A percentile compares a stretch with the other conserved stretches of the same genome.
phyloP scores from a whole-genome alignment of 805 yeast genomes.

The Saccharomyces eubayanus region DNA sequence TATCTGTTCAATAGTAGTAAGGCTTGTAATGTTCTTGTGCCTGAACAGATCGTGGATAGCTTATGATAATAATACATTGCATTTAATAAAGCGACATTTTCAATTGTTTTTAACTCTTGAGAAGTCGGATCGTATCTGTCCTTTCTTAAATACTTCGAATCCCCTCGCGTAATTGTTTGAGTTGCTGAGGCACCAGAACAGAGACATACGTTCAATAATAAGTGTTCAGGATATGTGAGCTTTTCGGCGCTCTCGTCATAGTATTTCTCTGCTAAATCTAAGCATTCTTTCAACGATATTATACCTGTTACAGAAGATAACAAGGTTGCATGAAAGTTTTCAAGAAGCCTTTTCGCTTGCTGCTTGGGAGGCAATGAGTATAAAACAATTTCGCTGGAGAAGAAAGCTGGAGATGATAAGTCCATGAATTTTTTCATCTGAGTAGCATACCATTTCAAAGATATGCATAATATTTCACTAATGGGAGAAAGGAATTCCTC shows the following conservation, averaged over 20 bases:
- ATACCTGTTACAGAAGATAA: conserved; percentile 16
- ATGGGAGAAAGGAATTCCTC: conserved; percentile 16
- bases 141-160: conserved; percentile 14
- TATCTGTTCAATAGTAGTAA: conserved; percentile 39
- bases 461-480: conserved; percentile 10
- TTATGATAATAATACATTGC: conserved; percentile 47
- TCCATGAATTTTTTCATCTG: conserved; percentile 20
- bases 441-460: conserved; percentile 22
- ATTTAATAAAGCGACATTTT: conserved; percentile 30
- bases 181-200: conserved; percentile 18
- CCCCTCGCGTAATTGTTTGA: conserved; percentile 8
- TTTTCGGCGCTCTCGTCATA: conserved; percentile 10
- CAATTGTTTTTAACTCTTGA: conserved; percentile 22
- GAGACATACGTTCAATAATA: conserved; percentile 19
- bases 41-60: conserved; percentile 42
- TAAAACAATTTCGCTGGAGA: conserved; percentile 9
- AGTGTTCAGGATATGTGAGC: conserved; percentile 21
- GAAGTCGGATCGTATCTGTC: conserved; percentile 16
- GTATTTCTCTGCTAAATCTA: conserved; percentile 13
- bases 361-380: conserved; percentile 21
- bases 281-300: conserved; percentile 13
- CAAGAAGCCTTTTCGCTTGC: conserved; percentile 18
- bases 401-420: conserved; percentile 16
- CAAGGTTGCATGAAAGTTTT: conserved; percentile 13
- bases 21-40: conserved; percentile 43